Conservation (phyloP, 495 filamentous ascomycete genomes). For the Echria macrotheca region DNA sequence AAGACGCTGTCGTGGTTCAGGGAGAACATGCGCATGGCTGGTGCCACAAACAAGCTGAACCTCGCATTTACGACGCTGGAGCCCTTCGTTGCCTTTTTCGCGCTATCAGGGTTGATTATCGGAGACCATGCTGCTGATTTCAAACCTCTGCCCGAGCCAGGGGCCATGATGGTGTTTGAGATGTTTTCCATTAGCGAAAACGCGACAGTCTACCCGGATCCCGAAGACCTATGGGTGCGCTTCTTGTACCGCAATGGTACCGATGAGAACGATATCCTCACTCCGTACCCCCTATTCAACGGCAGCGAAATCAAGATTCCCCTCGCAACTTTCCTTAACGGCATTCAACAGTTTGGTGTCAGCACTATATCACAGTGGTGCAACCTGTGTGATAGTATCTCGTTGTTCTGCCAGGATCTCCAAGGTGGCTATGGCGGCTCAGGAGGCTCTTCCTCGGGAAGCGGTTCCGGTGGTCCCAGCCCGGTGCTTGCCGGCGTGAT, state of each 20-base stretch:
- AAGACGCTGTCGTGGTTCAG: conserved; percentile 25
- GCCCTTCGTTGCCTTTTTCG: conserved; percentile 39
- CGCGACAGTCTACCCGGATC: conserved; percentile 18
- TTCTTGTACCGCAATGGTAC: conserved; percentile 37
- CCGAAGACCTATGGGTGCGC: conserved; percentile 31
- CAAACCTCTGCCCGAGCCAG: conserved; percentile 30
- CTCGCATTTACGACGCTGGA: conserved; percentile 39
- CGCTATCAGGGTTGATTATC: conserved; percentile 25
- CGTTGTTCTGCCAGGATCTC: conserved; percentile 26
- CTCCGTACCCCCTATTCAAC: conserved; percentile 29
- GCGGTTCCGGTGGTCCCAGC: conserved; percentile 8
- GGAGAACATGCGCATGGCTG: conserved; percentile 25
- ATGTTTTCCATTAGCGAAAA: conserved; percentile 30
- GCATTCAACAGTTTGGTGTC: conserved; percentile 23
- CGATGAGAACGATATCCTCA: conserved; percentile 15
- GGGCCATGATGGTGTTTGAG: conserved; percentile 39
- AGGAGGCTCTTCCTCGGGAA: not conserved
- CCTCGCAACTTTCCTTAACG: conserved; percentile 21
- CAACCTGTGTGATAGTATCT: conserved; percentile 19
- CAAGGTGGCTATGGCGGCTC: not conserved
- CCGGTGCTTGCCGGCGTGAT: conserved; percentile 34
- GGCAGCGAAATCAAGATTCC: conserved; percentile 21
- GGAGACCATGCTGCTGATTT: conserved; percentile 21
- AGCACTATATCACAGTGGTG: conserved; percentile 28
- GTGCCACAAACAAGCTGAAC: conserved; percentile 30